Conservation (phyloP, 169 alveolate genomes). For the Babesia caballi region DNA sequence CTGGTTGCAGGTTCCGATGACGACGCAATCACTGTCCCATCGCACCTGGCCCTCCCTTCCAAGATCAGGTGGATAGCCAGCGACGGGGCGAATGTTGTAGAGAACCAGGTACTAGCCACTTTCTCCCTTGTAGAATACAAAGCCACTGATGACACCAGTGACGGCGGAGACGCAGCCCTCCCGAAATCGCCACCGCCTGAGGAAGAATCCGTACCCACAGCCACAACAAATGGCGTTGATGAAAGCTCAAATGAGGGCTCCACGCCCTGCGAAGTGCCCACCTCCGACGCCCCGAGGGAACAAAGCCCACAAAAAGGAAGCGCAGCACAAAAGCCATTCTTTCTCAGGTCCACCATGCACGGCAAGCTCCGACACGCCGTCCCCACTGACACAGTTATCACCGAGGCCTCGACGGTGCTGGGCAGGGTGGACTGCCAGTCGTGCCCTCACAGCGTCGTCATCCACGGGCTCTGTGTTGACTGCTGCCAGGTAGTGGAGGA, state of each 20-base stretch:
- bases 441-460: slow-evolving; percentile 36
- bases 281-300: neutral
- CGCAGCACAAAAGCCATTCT: neutral
- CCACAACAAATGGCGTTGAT: too few species aligned
- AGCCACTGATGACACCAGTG: neutral
- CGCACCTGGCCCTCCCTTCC: slow-evolving; percentile 9
- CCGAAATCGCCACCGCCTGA: too few species aligned
- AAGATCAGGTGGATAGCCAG: slow-evolving; percentile 47
- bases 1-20: neutral
- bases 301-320: too few species aligned
- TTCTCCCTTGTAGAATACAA: neutral
- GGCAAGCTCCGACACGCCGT: slow-evolving; percentile 7
- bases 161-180: neutral
- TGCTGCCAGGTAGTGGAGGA: slow-evolving; percentile 33
- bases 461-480: slow-evolving; percentile 52
- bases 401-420: neutral
- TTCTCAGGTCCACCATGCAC: neutral
- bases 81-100: slow-evolving; percentile 38
- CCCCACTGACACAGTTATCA: slow-evolving; percentile 12
- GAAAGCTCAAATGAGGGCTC: neutral
- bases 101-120: slow-evolving; percentile 44
- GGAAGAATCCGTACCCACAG: too few species aligned
- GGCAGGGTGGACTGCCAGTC: slow-evolving; percentile 2
- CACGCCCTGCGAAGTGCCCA: neutral
- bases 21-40: slow-evolving; percentile 5